Percentiles rank a stretch among this genome's conserved stretches.
These are phyloP conservation scores for Solanum stenotomum DNA, from an alignment of 257 asterid genomes.

Conservation along the genomic window DNA sequence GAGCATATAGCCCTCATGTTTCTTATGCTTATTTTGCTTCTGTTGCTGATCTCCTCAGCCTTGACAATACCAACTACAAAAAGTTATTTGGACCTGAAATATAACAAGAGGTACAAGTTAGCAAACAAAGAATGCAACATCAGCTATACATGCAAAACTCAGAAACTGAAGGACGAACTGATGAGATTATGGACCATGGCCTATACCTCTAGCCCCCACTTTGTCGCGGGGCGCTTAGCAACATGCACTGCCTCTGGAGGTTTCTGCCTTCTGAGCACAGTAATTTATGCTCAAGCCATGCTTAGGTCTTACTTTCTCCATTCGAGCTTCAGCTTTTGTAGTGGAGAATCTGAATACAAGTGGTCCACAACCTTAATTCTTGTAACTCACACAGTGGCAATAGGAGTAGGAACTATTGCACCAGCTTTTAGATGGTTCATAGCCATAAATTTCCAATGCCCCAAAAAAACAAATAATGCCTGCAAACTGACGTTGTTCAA, in stretches of 20 bases:
- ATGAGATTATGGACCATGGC: constrained; percentile 89
- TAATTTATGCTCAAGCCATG: constrained; percentile 48
- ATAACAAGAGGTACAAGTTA: constrained; percentile 24
- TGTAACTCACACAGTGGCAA: constrained; percentile 42
- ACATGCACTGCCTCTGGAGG: constrained; percentile 79
- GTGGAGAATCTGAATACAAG: constrained; percentile 65
- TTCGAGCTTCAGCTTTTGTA: constrained; percentile 42
- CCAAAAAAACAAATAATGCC: constrained; percentile 19
- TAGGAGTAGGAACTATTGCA: constrained; percentile 53
- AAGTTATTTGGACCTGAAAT: constrained; percentile 39
- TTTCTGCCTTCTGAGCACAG: constrained; percentile 51
- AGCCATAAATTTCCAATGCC: constrained; percentile 52
- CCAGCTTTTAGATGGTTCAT: constrained; percentile 69
- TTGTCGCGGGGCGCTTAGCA: constrained; percentile 61
- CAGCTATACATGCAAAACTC: constrained; percentile 5
- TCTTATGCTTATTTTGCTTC: constrained; percentile 43
- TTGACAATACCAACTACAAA: constrained; percentile 55
- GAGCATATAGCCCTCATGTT: constrained; percentile 40
- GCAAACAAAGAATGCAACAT: constrained; percentile 29
- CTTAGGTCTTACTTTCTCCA: constrained; percentile 50
- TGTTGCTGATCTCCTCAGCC: constrained; percentile 40
- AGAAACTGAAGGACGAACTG: constrained; percentile 45
- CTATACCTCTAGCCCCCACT: constrained; percentile 71
- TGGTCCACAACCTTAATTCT: constrained; percentile 65
- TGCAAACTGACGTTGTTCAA: constrained; percentile 7